Conservation (phyloP, 805 yeast genomes). For the Candida pseudofarinosa region DNA sequence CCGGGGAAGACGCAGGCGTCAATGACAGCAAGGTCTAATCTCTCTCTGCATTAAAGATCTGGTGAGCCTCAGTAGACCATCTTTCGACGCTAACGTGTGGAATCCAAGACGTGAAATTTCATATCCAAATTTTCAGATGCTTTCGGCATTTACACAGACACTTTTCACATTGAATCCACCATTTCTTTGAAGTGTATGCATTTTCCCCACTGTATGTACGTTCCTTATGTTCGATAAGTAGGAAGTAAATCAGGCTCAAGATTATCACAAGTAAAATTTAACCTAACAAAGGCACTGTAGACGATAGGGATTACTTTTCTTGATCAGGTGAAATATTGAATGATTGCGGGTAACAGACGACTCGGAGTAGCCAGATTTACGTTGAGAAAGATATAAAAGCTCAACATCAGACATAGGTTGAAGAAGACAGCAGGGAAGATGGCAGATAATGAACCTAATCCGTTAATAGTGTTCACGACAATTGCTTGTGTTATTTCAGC, state of each 20-base stretch:
- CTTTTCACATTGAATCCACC: too few relatives aligned
- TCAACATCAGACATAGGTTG: background rate
- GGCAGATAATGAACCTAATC: slow-evolving; percentile 30
- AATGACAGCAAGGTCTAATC: too few relatives aligned
- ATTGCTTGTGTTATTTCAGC: slow-evolving; percentile 34
- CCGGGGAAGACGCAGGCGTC: too few relatives aligned
- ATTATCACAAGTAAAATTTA: background rate
- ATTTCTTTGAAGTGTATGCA: too few relatives aligned
- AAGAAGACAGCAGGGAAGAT: slow-evolving; percentile 2
- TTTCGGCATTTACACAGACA: too few relatives aligned
- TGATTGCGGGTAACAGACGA: background rate
- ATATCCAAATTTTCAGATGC: too few relatives aligned
- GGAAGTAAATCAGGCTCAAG: background rate
- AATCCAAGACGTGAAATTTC: too few relatives aligned
- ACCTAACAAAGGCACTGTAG: background rate
- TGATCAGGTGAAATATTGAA: background rate
- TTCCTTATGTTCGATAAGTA: background rate
- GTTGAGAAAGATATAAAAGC: background rate
- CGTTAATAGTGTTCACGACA: slow-evolving; percentile 36
- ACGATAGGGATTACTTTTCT: background rate
- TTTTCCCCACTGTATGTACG: background rate
- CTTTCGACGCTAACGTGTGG: too few relatives aligned
- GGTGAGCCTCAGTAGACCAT: too few relatives aligned
- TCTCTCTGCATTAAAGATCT: too few relatives aligned
- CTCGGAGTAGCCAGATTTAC: background rate